Evolutionary conservation across 1,284 basidiomycete species (phyloP).

Genomic region (Flammula alnicola): DNA sequence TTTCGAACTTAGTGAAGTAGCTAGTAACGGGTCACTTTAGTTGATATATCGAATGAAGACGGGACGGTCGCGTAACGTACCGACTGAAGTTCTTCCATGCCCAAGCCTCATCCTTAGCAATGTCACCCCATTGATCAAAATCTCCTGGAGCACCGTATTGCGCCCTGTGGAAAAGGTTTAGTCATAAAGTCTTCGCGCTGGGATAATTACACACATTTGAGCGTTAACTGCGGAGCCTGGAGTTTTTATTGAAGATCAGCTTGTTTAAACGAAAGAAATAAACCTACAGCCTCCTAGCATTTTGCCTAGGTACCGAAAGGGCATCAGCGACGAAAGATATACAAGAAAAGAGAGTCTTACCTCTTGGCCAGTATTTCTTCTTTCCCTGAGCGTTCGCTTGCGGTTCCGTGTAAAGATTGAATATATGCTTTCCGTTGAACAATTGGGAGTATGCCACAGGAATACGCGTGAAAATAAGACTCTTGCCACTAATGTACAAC

Average conservation of each 20-base stretch:
- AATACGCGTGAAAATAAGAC: slow-evolving; percentile 41
- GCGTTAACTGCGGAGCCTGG: slow-evolving; percentile 71
- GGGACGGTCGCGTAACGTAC: slow-evolving; percentile 7
- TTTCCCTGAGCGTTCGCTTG: slow-evolving; percentile 53
- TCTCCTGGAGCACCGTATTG: slow-evolving; percentile 72
- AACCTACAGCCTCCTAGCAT: slow-evolving; percentile 73
- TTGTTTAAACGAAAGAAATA: background rate
- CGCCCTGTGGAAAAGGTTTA: slow-evolving; percentile 45
- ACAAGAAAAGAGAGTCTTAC: slow-evolving; percentile 35
- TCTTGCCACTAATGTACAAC: slow-evolving; percentile 38
- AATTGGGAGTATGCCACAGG: slow-evolving; percentile 47
- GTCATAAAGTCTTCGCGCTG: no score
- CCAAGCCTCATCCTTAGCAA: slow-evolving; percentile 65
- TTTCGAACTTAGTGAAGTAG: slow-evolving; percentile 71
- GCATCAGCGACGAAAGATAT: background rate
- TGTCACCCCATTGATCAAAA: slow-evolving; percentile 69
- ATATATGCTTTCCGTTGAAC: slow-evolving; percentile 52
- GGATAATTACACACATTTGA: slow-evolving; percentile 52
- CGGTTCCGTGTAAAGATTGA: slow-evolving; percentile 59
- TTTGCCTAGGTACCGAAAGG: slow-evolving; percentile 45
- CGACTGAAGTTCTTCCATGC: slow-evolving; percentile 47
- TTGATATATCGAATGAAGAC: background rate
- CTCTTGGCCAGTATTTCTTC: slow-evolving; percentile 65
- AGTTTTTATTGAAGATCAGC: slow-evolving; percentile 43
- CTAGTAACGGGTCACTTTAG: slow-evolving; percentile 32